Base-by-base conservation (phyloP, 1,284 basidiomycete genomes). In the Cryptococcus wingfieldii region DNA sequence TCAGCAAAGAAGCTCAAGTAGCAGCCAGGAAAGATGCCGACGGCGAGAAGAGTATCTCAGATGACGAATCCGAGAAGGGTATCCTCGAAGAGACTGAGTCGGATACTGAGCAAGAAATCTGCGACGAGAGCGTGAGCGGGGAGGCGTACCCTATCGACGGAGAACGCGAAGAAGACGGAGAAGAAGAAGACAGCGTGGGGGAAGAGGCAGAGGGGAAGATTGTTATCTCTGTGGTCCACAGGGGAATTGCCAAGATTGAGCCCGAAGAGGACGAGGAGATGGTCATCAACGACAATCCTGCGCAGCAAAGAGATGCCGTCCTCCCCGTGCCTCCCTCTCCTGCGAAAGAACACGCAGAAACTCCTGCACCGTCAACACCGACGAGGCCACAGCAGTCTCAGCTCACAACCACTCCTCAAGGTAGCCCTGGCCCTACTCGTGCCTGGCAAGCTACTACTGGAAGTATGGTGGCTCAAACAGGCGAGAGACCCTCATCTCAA, bases 101-200 rank as follows among this genome's bases (percentile, higher is more conserved):
- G n/a, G 50, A 31, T 6, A 9, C 16, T 27, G 54, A 42, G 19
- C 38, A 43, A 83, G 12, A 76, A 74, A 41, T 76, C 69, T 14
- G 77, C 81, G 41, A 80, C 38, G 54, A 60, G 16, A 56, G 49
- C n/a, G 65, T 58, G 42, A 47, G 7, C 3, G 31, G 55, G 39
- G 61, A 62, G 14, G 56, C 57, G 59, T 53, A 59, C 38, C 51
- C 54, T 43, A 56, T 53, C 51, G 55, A 41, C 55, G 37, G 28
- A 23, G 31, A 51, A 14, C 65, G 61, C 27, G 65, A 69, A 18
- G 56, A 61, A 19, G 45, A 47, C 9, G 62, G 60, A 19, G 60
- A 63, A 6, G 63, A 60, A n/a, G 58, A 50, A 34, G 59, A 31
- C 27, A 25, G 9, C 34, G 38, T 46, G 3, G 37, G 37, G 19